A percentile compares a stretch with the other conserved stretches of the same genome.
Conservation (phyloP, 2,329 filamentous ascomycete genomes). For the Verticillium nubilum region DNA sequence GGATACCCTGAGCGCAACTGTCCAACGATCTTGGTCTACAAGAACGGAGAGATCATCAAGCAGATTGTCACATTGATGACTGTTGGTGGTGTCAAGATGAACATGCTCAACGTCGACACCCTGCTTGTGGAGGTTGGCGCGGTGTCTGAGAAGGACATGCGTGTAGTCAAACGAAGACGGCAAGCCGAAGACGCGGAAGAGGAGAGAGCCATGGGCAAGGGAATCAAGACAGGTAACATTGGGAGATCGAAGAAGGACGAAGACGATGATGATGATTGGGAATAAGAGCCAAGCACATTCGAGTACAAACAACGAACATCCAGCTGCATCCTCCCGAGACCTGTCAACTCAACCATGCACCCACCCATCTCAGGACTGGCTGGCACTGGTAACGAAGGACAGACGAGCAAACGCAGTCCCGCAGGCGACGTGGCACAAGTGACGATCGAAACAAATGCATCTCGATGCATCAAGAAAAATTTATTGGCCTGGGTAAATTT, state of each 20-base stretch:
- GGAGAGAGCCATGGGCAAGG: slow-evolving; percentile 39
- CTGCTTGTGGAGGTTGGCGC: slow-evolving; percentile 79
- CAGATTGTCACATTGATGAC: slow-evolving; percentile 87
- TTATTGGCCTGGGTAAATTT: no score
- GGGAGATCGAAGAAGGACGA: slow-evolving; percentile 37
- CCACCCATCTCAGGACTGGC: no score
- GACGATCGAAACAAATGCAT: no score
- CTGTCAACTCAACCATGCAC: no score
- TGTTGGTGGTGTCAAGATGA: slow-evolving; percentile 66
- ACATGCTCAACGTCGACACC: slow-evolving; percentile 70
- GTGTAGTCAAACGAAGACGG: slow-evolving; percentile 60
- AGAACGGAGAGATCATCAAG: slow-evolving; percentile 84
- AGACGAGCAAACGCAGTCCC: no score
- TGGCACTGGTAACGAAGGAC: no score
- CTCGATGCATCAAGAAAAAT: no score
- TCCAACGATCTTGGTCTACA: slow-evolving; percentile 88
- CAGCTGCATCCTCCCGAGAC: no score
- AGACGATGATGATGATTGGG: slow-evolving; percentile 56
- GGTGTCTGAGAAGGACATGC: slow-evolving; percentile 70
- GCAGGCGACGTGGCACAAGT: no score
- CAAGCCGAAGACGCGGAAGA: slow-evolving; percentile 57
- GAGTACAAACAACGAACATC: no score
- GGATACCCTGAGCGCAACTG: slow-evolving; percentile 94
- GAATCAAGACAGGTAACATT: slow-evolving; percentile 45
- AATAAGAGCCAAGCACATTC: slow-evolving; percentile 31